Conservation (phyloP, 257 asterid genomes). For the Mitragyna speciosa region DNA sequence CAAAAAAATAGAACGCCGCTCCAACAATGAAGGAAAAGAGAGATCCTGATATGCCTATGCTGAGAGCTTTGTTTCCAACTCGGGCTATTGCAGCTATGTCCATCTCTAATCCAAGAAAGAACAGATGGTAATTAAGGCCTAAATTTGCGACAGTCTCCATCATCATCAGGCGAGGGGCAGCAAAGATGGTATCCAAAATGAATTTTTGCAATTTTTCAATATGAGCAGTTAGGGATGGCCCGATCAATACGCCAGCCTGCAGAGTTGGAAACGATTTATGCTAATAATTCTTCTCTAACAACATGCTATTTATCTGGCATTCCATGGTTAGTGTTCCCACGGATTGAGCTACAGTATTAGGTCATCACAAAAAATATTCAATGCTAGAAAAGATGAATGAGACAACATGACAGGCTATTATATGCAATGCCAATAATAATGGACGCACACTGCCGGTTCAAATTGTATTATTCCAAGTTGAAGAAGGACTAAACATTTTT, state of each 20-base stretch:
- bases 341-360: background rate
- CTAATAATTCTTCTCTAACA: background rate
- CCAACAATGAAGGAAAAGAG: slow-evolving; percentile 22
- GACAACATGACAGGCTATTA: no score
- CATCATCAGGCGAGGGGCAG: slow-evolving; percentile 20
- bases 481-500: no score
- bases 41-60: slow-evolving; percentile 28
- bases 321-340: background rate
- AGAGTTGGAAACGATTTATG: background rate
- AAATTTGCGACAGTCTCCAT: slow-evolving; percentile 27
- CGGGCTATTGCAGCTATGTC: slow-evolving; percentile 25
- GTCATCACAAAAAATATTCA: no score
- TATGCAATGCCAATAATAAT: no score
- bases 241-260: slow-evolving; percentile 25
- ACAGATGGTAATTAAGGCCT: slow-evolving; percentile 26
- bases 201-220: background rate
- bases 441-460: no score
- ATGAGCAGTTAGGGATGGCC: slow-evolving; percentile 8
- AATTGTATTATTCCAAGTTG: no score
- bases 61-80: slow-evolving; percentile 21
- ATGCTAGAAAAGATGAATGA: no score
- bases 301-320: background rate
- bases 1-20: slow-evolving; percentile 9
- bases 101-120: slow-evolving; percentile 29
- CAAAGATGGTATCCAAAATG: slow-evolving; percentile 7